Evolutionary conservation across 192 early-diverging fungal species (phyloP), one percentile per base, ranked within the genome.

Genomic region (Umbelopsis isabellina): DNA sequence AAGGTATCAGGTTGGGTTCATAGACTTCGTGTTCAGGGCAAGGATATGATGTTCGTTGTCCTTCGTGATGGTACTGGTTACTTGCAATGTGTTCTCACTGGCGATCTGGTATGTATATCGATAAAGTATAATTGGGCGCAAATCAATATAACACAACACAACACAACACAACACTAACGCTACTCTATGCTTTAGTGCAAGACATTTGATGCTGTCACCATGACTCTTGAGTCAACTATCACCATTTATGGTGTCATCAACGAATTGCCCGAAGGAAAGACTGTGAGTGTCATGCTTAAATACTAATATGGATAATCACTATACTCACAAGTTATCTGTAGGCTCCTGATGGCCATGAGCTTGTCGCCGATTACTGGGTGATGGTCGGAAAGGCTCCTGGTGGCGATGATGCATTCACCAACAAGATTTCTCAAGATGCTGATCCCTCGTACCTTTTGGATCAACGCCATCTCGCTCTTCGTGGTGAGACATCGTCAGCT

Each of bases 331-430:
- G 12, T 8, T 45, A 5, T 41, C 45, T 11, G 22, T 46, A 88
- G 91, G 95, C 98, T n/a, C 95, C 96, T 18, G 97, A 92, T 75
- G 90, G 94, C 75, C 95, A 97, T 70, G 98, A 99, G 81, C 87
- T 99, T 71, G 76, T 88, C 67, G 96, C 88, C 13, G 98, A 99
- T 78, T 97, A 93, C 84, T 98, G 95, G 94, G 93, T 95, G 71
- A 73, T 97, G n/a, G 79, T 97, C 65, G 91, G 92, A 68, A 91
- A 91, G 75, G 96, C 98, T 12, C 97, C 98, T 30, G 90, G 91
- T 65, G 98, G 95, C 65, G 94, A 95, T 51, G 94, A 98, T 8
- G 94, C 97, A 13, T 91, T 95, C 78, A 89, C 84, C 61, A 96
- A 92, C 91, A 93, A 93, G 73, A 80, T 99, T 73, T 97, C 89